Percentiles rank a stretch among this genome's conserved stretches.
These are phyloP conservation scores for Penicillium verrucosum DNA, from an alignment of 2,329 filamentous ascomycete species.

Conservation along the genomic window DNA sequence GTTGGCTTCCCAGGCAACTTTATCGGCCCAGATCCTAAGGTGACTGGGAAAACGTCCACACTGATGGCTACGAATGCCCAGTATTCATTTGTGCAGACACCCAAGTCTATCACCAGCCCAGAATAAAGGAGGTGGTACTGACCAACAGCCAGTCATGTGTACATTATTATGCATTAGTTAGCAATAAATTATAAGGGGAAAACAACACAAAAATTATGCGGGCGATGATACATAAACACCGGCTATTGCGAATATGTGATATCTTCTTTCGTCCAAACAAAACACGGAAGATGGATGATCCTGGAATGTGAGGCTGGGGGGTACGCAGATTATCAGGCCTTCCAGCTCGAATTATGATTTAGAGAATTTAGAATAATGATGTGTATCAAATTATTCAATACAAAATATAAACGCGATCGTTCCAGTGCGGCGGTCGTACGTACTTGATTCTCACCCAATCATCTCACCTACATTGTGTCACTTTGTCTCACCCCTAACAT, in stretches of 20 bases:
- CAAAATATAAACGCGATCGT: no score
- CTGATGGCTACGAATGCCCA: not conserved
- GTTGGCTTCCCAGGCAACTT: not conserved
- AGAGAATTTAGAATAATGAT: not conserved
- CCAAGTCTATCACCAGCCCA: not conserved
- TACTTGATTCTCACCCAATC: no score
- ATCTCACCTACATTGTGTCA: no score
- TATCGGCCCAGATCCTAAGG: not conserved
- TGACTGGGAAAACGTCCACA: not conserved
- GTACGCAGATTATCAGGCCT: not conserved
- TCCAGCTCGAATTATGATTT: not conserved
- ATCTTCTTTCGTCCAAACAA: not conserved
- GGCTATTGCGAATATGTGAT: no score
- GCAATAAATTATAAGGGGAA: not conserved
- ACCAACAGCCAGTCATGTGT: not conserved
- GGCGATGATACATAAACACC: no score
- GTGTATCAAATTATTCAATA: not conserved
- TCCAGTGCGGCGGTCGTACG: no score
- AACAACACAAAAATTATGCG: not conserved
- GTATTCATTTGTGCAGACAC: not conserved
- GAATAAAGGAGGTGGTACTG: not conserved
- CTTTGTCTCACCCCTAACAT: no score
- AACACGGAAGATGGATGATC: not conserved
- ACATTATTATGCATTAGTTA: not conserved
- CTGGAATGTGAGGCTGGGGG: not conserved